Base-by-base conservation (phyloP, 2,329 filamentous ascomycete species). In the Aureobasidium sp. region DNA sequence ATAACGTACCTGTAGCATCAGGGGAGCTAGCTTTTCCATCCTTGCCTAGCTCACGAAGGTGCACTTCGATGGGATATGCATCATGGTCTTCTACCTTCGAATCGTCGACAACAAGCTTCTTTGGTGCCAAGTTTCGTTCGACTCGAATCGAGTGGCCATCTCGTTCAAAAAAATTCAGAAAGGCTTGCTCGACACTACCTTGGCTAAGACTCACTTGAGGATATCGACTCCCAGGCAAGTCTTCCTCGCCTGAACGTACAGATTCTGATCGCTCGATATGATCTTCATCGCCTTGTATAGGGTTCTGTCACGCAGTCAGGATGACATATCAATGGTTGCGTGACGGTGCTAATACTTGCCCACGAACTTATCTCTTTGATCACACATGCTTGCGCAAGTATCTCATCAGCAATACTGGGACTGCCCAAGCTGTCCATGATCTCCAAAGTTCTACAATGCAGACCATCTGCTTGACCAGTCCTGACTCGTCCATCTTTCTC, bases 151-250 rank as follows among this genome's bases (percentile, higher is more conserved):
- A 7, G 6, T 32, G 14, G 21, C 21, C 44, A 19, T 48, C 30
- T 35, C 29, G 44, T 48, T 48, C 44, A 3, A 48, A 30, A 11
- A 48, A 37, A 37, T 48, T 48, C 8, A 48, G 44, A 37, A 48
- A 48, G 12, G 44, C 44, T 8, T 48, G 44, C 11, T 48, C 44
- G 21, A 48, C 44, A 25, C 44, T 27, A 27, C 44, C 44, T 19
- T 48, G 44, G 32, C 44, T 24, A 24, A 48, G 44, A 48, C 44
- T 48, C 21, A 48, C 44, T 48, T 48, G 44, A 48, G 44, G 44
- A 48, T 38, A 49, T 3, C 45, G 32, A 29, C 45, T 49, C 7
- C 42, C 42, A 17, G 30, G 42, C 45, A 49, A 11, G n/a, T 49
- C 45, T 38, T 49, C 45, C 34, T 49, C 45, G 16, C 45, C 45